A percentile compares a stretch with the other conserved stretches of the same genome.
These are phyloP conservation scores for Ophiostoma montium DNA, from an alignment of 2,329 filamentous ascomycete genomes.

Conservation along the genomic window DNA sequence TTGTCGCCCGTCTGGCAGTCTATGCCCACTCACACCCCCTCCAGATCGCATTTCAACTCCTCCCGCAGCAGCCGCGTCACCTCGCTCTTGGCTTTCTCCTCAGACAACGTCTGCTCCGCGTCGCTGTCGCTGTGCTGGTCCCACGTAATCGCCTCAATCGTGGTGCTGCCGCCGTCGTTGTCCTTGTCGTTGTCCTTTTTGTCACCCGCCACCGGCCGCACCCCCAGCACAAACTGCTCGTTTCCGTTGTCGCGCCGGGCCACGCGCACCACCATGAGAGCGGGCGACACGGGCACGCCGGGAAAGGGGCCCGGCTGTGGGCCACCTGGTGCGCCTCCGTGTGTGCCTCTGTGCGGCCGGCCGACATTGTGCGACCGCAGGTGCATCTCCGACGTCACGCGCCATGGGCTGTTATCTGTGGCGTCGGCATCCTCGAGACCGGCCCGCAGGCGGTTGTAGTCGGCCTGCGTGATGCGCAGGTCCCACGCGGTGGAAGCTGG, in stretches of 20 bases:
- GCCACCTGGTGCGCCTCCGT: not conserved
- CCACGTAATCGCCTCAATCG: conserved; percentile 5
- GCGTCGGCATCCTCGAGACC: not conserved
- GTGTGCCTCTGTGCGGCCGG: not conserved
- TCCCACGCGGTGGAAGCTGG: not conserved
- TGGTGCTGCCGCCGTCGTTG: not conserved
- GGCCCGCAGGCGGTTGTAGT: not conserved
- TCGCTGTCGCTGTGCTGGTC: not conserved
- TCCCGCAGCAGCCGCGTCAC: not conserved
- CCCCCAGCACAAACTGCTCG: not conserved
- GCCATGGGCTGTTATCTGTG: not conserved
- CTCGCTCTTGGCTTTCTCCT: conserved; percentile 3
- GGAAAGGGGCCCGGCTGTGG: not conserved
- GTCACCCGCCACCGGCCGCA: no score
- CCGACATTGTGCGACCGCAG: not conserved
- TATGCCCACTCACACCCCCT: no score
- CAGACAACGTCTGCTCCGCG: not conserved
- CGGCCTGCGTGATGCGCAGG: conserved; percentile 1
- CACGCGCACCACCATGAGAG: not conserved
- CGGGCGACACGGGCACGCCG: not conserved
- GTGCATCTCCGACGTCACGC: not conserved
- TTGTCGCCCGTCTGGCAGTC: no score
- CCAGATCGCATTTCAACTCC: no score
- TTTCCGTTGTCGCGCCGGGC: not conserved
- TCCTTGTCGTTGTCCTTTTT: no score